Conservation (phyloP, 805 yeast genomes). For the Phaffomyces thermotolerans region DNA sequence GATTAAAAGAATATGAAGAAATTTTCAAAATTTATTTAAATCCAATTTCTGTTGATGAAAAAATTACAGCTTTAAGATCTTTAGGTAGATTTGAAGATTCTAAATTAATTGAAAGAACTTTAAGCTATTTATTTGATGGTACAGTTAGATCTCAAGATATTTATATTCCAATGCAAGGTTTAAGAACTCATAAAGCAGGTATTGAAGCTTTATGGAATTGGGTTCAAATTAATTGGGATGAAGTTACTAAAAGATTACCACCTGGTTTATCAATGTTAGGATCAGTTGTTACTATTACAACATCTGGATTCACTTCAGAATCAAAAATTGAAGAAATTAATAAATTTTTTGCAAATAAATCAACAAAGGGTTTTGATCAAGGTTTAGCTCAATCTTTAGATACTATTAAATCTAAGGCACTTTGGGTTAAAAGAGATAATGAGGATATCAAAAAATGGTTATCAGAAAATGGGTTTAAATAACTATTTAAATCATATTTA, state of each 20-base stretch:
- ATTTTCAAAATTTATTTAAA: constrained; percentile 52
- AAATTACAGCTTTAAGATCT: constrained; percentile 58
- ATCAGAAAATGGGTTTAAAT: constrained; percentile 24
- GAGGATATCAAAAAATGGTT: constrained; percentile 44
- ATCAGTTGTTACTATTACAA: constrained; percentile 55
- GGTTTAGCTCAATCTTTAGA: constrained; percentile 61
- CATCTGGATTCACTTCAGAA: constrained; percentile 53
- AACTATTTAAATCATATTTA: neutral
- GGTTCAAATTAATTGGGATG: constrained; percentile 69
- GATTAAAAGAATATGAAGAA: constrained; percentile 53
- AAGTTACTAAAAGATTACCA: constrained; percentile 58
- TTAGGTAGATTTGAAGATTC: constrained; percentile 57
- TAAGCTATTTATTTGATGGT: constrained; percentile 50
- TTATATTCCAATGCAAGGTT: constrained; percentile 69
- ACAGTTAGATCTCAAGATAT: constrained; percentile 65
- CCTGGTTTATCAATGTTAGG: constrained; percentile 78
- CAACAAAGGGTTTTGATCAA: constrained; percentile 59
- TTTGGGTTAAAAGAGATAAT: constrained; percentile 54
- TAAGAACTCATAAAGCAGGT: constrained; percentile 58
- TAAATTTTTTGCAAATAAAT: constrained; percentile 43
- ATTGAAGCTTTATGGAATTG: constrained; percentile 66
- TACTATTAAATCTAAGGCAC: constrained; percentile 45
- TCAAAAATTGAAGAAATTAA: constrained; percentile 45
- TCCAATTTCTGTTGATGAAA: constrained; percentile 59
- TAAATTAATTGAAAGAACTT: constrained; percentile 47